Conservation (phyloP, 2,329 filamentous ascomycete genomes). For the Colletotrichum sp. region DNA sequence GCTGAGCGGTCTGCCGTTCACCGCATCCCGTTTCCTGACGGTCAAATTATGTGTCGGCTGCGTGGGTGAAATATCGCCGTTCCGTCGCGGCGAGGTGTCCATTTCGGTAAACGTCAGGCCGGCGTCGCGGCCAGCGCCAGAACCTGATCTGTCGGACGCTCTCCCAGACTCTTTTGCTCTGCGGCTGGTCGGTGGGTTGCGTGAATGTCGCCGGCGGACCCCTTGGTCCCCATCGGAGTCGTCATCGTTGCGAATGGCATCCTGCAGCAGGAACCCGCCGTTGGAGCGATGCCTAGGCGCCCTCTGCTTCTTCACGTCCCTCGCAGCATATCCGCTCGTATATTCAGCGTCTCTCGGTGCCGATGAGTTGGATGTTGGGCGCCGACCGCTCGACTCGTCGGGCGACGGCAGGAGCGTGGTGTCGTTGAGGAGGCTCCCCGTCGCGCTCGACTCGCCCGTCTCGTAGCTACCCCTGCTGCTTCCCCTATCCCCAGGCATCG, state of each 20-base stretch:
- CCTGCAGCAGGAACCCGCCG: conserved; percentile 57
- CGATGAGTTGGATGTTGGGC: not conserved
- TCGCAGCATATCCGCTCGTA: conserved; percentile 22
- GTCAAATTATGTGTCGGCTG: conserved; percentile 4
- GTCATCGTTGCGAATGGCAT: conserved; percentile 38
- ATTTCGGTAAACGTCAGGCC: not conserved
- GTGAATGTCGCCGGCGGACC: conserved; percentile 31
- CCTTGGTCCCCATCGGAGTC: conserved; percentile 35
- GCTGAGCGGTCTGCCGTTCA: conserved; percentile 24
- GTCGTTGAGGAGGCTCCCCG: conserved; percentile 32
- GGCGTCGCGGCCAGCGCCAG: conserved; percentile 12
- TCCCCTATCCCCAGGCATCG: conserved; percentile 27
- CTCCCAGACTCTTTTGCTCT: conserved; percentile 8
- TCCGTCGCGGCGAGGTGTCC: not conserved
- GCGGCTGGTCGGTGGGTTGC: conserved; percentile 19
- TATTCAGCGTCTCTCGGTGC: conserved; percentile 24
- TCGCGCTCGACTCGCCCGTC: conserved; percentile 48
- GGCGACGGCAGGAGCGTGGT: conserved; percentile 18
- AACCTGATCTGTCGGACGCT: conserved; percentile 5
- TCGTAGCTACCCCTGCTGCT: conserved; percentile 46
- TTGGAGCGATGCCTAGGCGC: conserved; percentile 48
- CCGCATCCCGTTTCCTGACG: conserved; percentile 20
- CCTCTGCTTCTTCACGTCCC: conserved; percentile 24
- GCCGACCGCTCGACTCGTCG: conserved; percentile 4
- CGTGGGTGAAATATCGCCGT: conserved; percentile 3